phyloP scores from a whole-genome alignment of 257 asterid genomes.

The Nicotiana benthamiana region DNA sequence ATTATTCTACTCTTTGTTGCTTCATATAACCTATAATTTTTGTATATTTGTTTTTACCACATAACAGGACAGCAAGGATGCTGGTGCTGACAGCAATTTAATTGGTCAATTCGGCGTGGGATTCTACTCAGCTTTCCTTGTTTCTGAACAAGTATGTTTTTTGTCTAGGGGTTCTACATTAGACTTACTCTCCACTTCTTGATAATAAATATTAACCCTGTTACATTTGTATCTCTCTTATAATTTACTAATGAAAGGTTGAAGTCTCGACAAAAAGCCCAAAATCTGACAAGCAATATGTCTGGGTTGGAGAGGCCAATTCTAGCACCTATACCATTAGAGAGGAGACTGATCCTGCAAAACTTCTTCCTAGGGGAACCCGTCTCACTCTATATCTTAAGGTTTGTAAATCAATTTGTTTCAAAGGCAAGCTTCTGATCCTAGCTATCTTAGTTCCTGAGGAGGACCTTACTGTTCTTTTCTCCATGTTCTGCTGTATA shows the following conservation, averaged over 20 bases:
- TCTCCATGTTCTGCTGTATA: slow-evolving; percentile 8
- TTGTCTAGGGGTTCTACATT: neutral
- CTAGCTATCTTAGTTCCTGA: neutral
- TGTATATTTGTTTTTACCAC: neutral
- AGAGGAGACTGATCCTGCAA: slow-evolving; percentile 89
- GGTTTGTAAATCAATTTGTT: slow-evolving; percentile 31
- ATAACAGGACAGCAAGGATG: slow-evolving; percentile 88
- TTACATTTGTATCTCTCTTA: neutral
- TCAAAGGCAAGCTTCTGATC: neutral
- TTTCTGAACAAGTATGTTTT: slow-evolving; percentile 69
- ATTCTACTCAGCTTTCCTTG: slow-evolving; percentile 93
- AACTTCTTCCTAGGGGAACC: slow-evolving; percentile 85
- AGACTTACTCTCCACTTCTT: neutral
- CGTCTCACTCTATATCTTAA: slow-evolving; percentile 85
- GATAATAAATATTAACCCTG: neutral
- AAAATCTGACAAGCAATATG: slow-evolving; percentile 87
- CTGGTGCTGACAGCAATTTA: slow-evolving; percentile 88
- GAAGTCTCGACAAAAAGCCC: slow-evolving; percentile 98
- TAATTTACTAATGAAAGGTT: slow-evolving; percentile 42
- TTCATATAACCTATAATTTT: neutral
- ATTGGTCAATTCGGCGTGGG: slow-evolving; percentile 99
- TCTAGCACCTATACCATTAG: slow-evolving; percentile 86
- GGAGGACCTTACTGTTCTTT: neutral
- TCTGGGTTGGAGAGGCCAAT: slow-evolving; percentile 96
- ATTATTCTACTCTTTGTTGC: neutral